Base-by-base conservation (phyloP, 345 rosid genomes). In the Salix viminalis region DNA sequence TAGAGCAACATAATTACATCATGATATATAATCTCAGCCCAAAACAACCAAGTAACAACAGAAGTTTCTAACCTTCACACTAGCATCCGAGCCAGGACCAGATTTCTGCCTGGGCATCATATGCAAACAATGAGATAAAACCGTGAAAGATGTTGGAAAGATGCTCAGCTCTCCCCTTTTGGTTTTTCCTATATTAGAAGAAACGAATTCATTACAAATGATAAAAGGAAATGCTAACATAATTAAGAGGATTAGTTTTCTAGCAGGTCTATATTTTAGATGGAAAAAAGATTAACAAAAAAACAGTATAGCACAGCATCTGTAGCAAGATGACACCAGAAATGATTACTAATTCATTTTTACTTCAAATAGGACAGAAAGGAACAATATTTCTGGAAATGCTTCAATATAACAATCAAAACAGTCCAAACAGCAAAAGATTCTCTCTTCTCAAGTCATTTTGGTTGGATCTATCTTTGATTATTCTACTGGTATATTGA, bases 101-200 rank as follows among this genome's bases (percentile, higher is more conserved):
- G 90, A 84, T 71, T 89, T 90, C 79, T 89, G 91, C 81, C 91
- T 90, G 0, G 99, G 98, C 96, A 96, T 84, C 99, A 92, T 94
- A 78, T 96, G 97, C 71, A 94, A 92, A 88, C 98, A 93, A 83
- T 96, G 94, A 24, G 99, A 96, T 69, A 96, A 79, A 50, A 88
- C 89, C 2, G 71, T 26, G 71, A 96, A 90, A 21, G 88, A 79
- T 74, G 39, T 77, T 4, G 99, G 98, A 69, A 91, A 91, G 58
- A 96, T 87, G 85, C 93, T 96, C 79, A 96, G 84, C 82, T 96
- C 99, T n/a, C 98, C 97, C 39, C 90, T 91, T 82, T 92, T 94
- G 64, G 92, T 90, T 85, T 94, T 96, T 72, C 98, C 99, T 93
- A 84, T 36, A 72, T 19, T 62, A n/a, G 16, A n/a, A 61, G 12